These are phyloP conservation scores for Mortierella polycephala DNA, from an alignment of 371 early-diverging fungal genomes.

Conservation along the genomic window DNA sequence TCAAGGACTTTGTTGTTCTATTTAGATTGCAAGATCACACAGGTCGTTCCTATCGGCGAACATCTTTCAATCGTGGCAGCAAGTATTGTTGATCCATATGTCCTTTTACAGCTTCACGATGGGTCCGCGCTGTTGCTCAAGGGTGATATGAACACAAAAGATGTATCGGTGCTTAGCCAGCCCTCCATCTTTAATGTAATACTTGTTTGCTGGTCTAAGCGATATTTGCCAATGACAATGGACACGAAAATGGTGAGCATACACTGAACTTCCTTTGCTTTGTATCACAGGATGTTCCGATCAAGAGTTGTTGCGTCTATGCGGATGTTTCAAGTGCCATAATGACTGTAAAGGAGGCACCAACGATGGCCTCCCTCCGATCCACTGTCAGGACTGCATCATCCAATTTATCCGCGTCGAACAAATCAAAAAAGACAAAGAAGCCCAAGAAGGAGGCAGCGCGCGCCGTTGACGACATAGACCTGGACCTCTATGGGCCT, in stretches of 20 bases:
- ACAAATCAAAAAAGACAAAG: slow-evolving; percentile 54
- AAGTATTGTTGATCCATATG: slow-evolving; percentile 83
- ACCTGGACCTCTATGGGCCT: slow-evolving; percentile 74
- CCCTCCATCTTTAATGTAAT: slow-evolving; percentile 60
- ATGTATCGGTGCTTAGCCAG: slow-evolving; percentile 54
- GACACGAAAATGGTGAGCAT: not conserved
- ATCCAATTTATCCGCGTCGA: not conserved
- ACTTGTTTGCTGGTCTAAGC: not conserved
- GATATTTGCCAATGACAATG: not conserved
- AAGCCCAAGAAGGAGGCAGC: slow-evolving; percentile 49
- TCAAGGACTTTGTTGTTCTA: not conserved
- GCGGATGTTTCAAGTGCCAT: slow-evolving; percentile 67
- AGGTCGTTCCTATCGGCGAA: slow-evolving; percentile 71
- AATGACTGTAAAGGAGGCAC: slow-evolving; percentile 58
- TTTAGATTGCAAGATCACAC: slow-evolving; percentile 68
- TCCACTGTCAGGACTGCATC: slow-evolving; percentile 12
- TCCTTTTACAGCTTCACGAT: slow-evolving; percentile 75
- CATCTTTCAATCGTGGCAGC: slow-evolving; percentile 74
- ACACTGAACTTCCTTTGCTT: not conserved
- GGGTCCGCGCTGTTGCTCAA: slow-evolving; percentile 71
- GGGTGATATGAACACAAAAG: slow-evolving; percentile 65
- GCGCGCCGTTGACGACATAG: slow-evolving; percentile 66
- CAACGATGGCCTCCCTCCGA: slow-evolving; percentile 37
- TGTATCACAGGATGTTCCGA: slow-evolving; percentile 45
- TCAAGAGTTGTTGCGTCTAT: slow-evolving; percentile 67